These are phyloP conservation scores for Evernia prunastri DNA, from an alignment of 495 filamentous ascomycete species.

Conservation along the genomic window DNA sequence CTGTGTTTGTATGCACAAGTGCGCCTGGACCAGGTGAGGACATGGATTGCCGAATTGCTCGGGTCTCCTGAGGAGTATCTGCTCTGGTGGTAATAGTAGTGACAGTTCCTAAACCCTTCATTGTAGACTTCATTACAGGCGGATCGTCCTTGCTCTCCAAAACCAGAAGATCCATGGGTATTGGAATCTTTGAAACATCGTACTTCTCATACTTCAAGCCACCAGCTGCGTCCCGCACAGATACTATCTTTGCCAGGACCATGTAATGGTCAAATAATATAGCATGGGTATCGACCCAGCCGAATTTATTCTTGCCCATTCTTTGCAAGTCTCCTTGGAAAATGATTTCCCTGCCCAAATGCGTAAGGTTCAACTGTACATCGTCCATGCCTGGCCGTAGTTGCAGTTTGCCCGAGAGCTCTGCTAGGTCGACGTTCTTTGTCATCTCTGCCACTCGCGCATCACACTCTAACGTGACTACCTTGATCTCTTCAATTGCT, in stretches of 20 bases:
- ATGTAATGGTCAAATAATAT: conserved; percentile 96
- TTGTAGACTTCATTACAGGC: conserved; percentile 71
- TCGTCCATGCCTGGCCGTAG: conserved; percentile 80
- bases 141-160: conserved; percentile 89
- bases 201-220: conserved; percentile 75
- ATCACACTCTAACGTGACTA: conserved; percentile 88
- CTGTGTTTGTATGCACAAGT: conserved; percentile 60
- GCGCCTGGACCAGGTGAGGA: conserved; percentile 47
- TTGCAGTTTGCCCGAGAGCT: conserved; percentile 75
- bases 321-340: conserved; percentile 85
- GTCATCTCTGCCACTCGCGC: conserved; percentile 88
- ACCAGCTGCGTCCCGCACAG: conserved; percentile 55
- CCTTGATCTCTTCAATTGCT: conserved; percentile 92
- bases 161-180: conserved; percentile 93
- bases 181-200: conserved; percentile 90
- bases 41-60: conserved; percentile 45
- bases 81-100: conserved; percentile 50
- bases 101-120: conserved; percentile 67
- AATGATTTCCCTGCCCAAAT: conserved; percentile 84
- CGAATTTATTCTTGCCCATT: conserved; percentile 73
- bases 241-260: conserved; percentile 77
- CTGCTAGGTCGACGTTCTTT: conserved; percentile 82
- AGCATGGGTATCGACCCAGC: conserved; percentile 85
- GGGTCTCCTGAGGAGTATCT: conserved; percentile 41
- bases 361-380: conserved; percentile 83